Base-by-base conservation (phyloP, 2,329 filamentous ascomycete species). In the Colletotrichum gigasporum region DNA sequence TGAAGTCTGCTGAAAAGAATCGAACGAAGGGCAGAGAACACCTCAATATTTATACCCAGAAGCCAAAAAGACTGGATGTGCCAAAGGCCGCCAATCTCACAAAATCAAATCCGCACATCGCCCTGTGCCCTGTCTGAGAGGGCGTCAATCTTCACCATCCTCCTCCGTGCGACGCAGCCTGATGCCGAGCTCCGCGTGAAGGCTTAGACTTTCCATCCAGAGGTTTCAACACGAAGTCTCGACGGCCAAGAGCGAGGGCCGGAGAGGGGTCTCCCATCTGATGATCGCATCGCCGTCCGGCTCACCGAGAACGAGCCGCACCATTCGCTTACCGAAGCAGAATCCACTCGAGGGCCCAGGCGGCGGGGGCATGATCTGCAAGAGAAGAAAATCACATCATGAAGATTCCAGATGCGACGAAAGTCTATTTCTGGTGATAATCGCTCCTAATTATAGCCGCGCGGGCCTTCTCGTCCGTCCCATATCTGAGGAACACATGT, bases 141-240 rank as follows among this genome's bases (percentile, higher is more conserved):
- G n/a, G n/a, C n/a, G n/a, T n/a, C n/a, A n/a, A n/a, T n/a, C n/a
- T n/a, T n/a, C 35, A 39, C 35, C 9, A 16, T 16, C 5, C 2
- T 12, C 18, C 12, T 24, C 3, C 30, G 5, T n/a, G 30, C 24
- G 5, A 26, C 12, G 8, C 10, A 32, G 9, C 44, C 28, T 26
- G 11, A 30, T 4, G n/a, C 16, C 24, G n/a, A n/a, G n/a, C 44
- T 28, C 44, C 14, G 32, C 18, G 30, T 51, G 4, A 18, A 16
- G 11, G 18, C 41, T 56, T 61, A 56, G 24, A 56, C 51, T 61
- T 61, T 51, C 6, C 18, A 20, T 28, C 8, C 14, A 5, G n/a
- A 56, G 14, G 58, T 61, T 61, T 61, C 41, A 26, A 60, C 14
- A 41, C 10, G 51, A 48, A 41, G 41, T 48, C 32, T 55, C 51